Conservation (phyloP, 345 rosid genomes). For the Balakata baccata region DNA sequence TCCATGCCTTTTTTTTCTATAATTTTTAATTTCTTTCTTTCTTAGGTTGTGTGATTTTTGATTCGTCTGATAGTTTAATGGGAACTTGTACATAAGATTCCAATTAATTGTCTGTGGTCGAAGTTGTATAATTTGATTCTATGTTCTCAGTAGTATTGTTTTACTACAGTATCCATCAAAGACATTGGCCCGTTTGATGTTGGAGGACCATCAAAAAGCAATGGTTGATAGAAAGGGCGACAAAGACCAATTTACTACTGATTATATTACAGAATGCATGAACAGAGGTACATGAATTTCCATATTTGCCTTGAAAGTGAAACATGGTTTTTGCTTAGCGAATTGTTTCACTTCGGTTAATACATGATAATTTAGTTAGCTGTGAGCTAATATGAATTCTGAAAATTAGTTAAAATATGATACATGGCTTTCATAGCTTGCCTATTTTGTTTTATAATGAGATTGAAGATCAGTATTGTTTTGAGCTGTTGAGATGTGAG, state of each 20-base stretch:
- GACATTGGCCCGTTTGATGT: conserved; percentile 86
- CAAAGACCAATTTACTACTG: conserved; percentile 74
- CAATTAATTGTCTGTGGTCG: neutral
- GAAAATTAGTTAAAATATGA: no score
- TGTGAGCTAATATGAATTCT: no score
- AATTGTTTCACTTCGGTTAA: neutral
- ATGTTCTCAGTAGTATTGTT: conserved; percentile 7
- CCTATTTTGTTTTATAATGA: neutral
- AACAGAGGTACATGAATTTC: conserved; percentile 52
- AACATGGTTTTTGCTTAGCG: neutral
- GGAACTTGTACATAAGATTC: neutral
- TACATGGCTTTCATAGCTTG: neutral
- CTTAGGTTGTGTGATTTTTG: neutral
- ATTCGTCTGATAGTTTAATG: neutral
- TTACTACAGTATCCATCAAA: conserved; percentile 76
- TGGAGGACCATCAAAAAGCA: conserved; percentile 82
- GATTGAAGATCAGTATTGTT: neutral
- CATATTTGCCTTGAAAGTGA: neutral
- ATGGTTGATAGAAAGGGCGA: conserved; percentile 93
- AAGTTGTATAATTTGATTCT: neutral
- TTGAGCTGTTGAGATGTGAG: neutral
- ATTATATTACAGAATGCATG: conserved; percentile 75
- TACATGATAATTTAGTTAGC: neutral
- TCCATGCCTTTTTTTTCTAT: neutral
- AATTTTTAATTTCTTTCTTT: neutral